Evolutionary conservation across 306 rosid genomes (phyloP).

Genomic region (Prunus fruticosa): DNA sequence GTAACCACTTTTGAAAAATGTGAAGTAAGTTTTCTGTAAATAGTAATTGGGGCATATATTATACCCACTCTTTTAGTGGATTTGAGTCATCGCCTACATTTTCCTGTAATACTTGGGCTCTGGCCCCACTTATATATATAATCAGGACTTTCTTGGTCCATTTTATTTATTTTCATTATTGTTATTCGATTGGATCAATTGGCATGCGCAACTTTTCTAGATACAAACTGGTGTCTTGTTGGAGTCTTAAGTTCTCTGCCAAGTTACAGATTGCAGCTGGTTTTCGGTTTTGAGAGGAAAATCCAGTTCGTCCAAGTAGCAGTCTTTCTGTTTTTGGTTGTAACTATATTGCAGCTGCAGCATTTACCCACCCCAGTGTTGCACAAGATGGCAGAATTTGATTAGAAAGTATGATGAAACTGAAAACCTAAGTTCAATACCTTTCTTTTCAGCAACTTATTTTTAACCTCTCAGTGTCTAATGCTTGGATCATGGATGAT

Average conservation of each 20-base stretch:
- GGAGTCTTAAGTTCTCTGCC: no score
- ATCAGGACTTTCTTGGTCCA: neutral
- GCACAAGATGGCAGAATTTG: no score
- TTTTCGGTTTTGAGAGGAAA: no score
- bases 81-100: neutral
- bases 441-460: neutral
- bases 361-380: no score
- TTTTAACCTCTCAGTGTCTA: neutral
- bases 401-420: no score
- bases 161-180: neutral
- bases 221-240: neutral
- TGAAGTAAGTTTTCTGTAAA: constrained; percentile 40
- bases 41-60: constrained; percentile 22
- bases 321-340: no score
- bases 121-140: neutral
- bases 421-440: neutral
- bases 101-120: neutral
- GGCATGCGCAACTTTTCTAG: neutral
- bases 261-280: no score
- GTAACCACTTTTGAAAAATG: constrained; percentile 46
- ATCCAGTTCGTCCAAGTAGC: no score
- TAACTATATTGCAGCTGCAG: no score
- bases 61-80: constrained; percentile 6
- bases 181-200: neutral
- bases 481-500: neutral